phyloP scores from a whole-genome alignment of 2,329 filamentous ascomycete genomes.

The Cercospora sp. region DNA sequence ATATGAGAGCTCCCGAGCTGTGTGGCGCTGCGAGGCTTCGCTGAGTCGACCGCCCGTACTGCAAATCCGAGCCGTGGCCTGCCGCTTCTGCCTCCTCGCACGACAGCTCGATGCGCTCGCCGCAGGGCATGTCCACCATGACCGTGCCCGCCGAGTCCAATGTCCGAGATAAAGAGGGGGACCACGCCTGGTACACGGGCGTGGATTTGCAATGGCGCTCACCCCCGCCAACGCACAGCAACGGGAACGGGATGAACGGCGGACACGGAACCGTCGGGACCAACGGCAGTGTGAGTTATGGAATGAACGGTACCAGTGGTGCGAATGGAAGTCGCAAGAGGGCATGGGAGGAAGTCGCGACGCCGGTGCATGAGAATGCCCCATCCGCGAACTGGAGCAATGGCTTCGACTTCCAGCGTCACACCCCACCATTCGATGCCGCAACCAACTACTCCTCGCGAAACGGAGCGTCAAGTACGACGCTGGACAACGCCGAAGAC shows the following conservation, averaged over 20 bases:
- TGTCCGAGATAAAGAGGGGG: slow-evolving; percentile 18
- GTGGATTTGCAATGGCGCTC: slow-evolving; percentile 28
- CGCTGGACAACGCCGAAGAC: slow-evolving; percentile 14
- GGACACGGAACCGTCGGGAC: not conserved
- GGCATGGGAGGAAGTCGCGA: slow-evolving; percentile 24
- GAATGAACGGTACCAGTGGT: slow-evolving; percentile 12
- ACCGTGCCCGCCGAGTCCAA: slow-evolving; percentile 19
- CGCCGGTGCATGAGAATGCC: slow-evolving; percentile 14
- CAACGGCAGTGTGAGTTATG: slow-evolving; percentile 8
- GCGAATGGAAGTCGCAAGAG: slow-evolving; percentile 20
- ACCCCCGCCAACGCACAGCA: slow-evolving; percentile 22
- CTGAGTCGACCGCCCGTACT: not conserved
- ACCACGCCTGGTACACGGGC: slow-evolving; percentile 22
- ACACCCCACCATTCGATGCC: slow-evolving; percentile 1
- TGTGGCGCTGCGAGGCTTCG: not conserved
- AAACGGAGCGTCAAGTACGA: slow-evolving; percentile 15
- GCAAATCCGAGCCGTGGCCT: not conserved
- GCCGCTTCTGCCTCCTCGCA: not conserved
- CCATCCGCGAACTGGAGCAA: slow-evolving; percentile 13
- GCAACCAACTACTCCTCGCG: slow-evolving; percentile 20
- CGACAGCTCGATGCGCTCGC: not conserved
- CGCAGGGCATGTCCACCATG: slow-evolving; percentile 22
- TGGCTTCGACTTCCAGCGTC: slow-evolving; percentile 14
- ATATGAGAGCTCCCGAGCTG: not conserved
- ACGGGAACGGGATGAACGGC: slow-evolving; percentile 5